A percentile compares a stretch with the other conserved stretches of the same genome.
Evolutionary conservation across 1,139 yeast genomes (phyloP).

Genomic region (Scheffersomyces titani): DNA sequence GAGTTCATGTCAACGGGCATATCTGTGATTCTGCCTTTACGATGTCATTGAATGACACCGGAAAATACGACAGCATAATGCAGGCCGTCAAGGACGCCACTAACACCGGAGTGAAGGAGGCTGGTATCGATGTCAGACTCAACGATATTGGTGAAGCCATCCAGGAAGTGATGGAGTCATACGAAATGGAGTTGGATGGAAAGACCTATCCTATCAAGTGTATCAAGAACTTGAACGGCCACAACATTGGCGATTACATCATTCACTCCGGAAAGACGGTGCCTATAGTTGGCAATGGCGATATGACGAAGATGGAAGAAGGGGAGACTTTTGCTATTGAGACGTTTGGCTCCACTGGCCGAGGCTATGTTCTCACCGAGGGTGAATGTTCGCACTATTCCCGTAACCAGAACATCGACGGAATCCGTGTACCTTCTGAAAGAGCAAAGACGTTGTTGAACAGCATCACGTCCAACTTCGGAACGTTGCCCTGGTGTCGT

Average conservation of each 20-base stretch:
- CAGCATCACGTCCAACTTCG: slow-evolving; percentile 77
- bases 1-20: slow-evolving; percentile 95
- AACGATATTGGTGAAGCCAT: slow-evolving; percentile 95
- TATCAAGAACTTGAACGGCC: slow-evolving; percentile 92
- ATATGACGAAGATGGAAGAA: slow-evolving; percentile 96
- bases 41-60: slow-evolving; percentile 69
- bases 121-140: slow-evolving; percentile 94
- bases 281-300: slow-evolving; percentile 93
- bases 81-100: slow-evolving; percentile 92
- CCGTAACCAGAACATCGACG: slow-evolving; percentile 49
- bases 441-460: slow-evolving; percentile 67
- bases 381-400: slow-evolving; percentile 98
- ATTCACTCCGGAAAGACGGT: slow-evolving; percentile 96
- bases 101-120: slow-evolving; percentile 85
- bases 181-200: slow-evolving; percentile 90
- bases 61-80: slow-evolving; percentile 75
- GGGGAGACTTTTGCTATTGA: slow-evolving; percentile 98
- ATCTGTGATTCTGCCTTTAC: slow-evolving; percentile 97
- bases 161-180: slow-evolving; percentile 96
- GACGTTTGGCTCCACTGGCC: slow-evolving; percentile 96
- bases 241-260: slow-evolving; percentile 76
- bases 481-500: slow-evolving; percentile 96
- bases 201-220: slow-evolving; percentile 82
- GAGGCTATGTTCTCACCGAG: slow-evolving; percentile 79
- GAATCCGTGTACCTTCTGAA: slow-evolving; percentile 52